A percentile compares a stretch with the other conserved stretches of the same genome.
Conservation (phyloP, 78 protist species). For the Pelomyxa schiedti region DNA sequence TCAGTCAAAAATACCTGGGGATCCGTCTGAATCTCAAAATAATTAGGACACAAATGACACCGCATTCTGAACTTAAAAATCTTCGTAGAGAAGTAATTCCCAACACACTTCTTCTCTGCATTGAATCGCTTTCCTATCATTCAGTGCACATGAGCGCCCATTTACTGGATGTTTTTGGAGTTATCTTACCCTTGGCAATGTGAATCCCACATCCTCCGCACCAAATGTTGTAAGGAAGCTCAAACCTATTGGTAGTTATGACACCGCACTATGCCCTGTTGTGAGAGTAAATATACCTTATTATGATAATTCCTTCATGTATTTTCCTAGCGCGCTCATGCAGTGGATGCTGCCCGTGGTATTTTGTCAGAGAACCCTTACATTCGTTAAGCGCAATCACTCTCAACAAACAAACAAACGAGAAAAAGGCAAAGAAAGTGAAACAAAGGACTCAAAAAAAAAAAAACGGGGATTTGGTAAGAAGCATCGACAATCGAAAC, state of each 20-base stretch:
- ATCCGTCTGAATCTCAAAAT: conserved; percentile 66
- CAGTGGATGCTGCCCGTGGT: conserved; percentile 48
- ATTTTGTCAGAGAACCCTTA: conserved; percentile 57
- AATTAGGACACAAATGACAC: conserved; percentile 46
- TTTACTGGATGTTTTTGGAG: too few species aligned
- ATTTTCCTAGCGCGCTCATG: conserved; percentile 55
- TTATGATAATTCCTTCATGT: conserved; percentile 48
- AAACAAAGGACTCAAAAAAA: too few species aligned
- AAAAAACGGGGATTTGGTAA: too few species aligned
- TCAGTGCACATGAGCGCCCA: too few species aligned
- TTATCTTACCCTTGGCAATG: conserved; percentile 78
- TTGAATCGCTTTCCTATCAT: conserved; percentile 75
- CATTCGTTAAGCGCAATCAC: too few species aligned
- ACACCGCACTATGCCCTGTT: background rate
- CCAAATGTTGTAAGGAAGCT: conserved; percentile 73
- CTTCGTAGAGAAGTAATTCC: conserved; percentile 58
- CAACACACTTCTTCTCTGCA: conserved; percentile 73
- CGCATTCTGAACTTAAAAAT: conserved; percentile 54
- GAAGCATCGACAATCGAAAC: background rate
- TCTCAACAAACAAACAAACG: too few species aligned
- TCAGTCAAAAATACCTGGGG: conserved; percentile 30
- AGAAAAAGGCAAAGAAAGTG: too few species aligned
- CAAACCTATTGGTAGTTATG: conserved; percentile 38
- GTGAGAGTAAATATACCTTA: too few species aligned
- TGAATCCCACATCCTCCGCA: conserved; percentile 56